phyloP scores from a whole-genome alignment of 345 rosid genomes.

The Gossypium longicalyx region DNA sequence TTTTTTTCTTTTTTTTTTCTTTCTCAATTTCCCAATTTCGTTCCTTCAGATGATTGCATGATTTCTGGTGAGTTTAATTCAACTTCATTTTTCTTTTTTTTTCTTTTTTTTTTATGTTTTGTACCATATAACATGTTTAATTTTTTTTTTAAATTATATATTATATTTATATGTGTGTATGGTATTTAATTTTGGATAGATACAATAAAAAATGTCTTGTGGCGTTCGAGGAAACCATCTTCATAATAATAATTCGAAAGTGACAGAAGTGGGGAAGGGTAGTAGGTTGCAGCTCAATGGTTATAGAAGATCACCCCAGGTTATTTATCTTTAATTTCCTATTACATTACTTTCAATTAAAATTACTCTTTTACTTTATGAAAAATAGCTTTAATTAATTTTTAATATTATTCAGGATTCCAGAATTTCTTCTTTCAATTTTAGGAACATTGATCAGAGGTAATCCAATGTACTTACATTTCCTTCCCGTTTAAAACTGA shows the following conservation, averaged over 20 bases:
- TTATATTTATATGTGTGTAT: background rate
- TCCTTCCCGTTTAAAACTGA: background rate
- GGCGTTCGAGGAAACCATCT: slow-evolving; percentile 22
- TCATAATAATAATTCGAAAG: slow-evolving; percentile 4
- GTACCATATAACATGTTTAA: background rate
- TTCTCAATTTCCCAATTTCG: background rate
- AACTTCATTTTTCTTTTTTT: background rate
- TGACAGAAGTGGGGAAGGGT: slow-evolving; percentile 16
- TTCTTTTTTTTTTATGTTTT: background rate
- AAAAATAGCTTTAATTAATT: background rate
- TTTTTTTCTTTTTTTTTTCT: background rate
- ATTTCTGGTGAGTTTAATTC: slow-evolving; percentile 12
- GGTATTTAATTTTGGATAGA: slow-evolving; percentile 17
- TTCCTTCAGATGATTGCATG: background rate
- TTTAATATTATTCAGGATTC: slow-evolving; percentile 14
- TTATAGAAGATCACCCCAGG: slow-evolving; percentile 15
- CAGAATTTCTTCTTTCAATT: slow-evolving; percentile 17
- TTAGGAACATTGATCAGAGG: slow-evolving; percentile 24
- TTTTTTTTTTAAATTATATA: background rate
- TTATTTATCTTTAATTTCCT: background rate
- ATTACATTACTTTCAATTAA: no score
- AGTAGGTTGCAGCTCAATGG: slow-evolving; percentile 20
- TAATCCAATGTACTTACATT: slow-evolving; percentile 13
- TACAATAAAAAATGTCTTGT: slow-evolving; percentile 30
- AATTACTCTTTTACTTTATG: background rate